Conservation (phyloP, 257 asterid species). For the Catharanthus roseus region DNA sequence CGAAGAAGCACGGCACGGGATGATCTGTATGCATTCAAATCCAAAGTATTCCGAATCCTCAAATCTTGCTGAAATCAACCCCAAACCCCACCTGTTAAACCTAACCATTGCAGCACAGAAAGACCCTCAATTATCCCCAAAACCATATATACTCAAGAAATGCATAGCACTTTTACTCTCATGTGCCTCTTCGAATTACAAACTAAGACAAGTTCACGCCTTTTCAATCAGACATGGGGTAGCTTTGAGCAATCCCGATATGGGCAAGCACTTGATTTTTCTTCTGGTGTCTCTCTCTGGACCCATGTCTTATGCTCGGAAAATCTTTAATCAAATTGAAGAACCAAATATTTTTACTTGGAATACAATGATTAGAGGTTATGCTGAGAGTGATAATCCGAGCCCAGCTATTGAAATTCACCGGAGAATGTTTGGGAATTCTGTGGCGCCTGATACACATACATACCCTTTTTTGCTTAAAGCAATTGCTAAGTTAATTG, state of each 20-base stretch:
- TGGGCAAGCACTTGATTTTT: constrained; percentile 69
- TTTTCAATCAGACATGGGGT: constrained; percentile 65
- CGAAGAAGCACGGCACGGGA: neutral
- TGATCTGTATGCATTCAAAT: constrained; percentile 2
- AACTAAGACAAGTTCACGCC: constrained; percentile 62
- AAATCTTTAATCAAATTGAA: constrained; percentile 47
- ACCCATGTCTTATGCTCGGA: constrained; percentile 62
- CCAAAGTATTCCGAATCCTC: neutral
- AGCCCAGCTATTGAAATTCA: constrained; percentile 51
- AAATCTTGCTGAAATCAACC: neutral
- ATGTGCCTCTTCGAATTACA: constrained; percentile 55
- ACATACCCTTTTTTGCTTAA: constrained; percentile 76
- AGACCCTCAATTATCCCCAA: constrained; percentile 21
- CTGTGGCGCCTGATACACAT: constrained; percentile 51
- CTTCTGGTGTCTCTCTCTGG: constrained; percentile 47
- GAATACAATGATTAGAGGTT: constrained; percentile 80
- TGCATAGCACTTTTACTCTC: constrained; percentile 68
- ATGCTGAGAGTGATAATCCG: constrained; percentile 75
- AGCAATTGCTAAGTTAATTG: constrained; percentile 54
- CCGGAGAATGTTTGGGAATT: constrained; percentile 30
- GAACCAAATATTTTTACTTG: constrained; percentile 65
- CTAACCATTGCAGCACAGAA: neutral
- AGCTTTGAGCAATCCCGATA: constrained; percentile 42
- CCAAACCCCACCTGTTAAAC: too few relatives aligned
- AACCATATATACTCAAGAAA: constrained; percentile 48